Base-by-base conservation (phyloP, 176 grass and related monocot species). In the Microstegium vimineum region DNA sequence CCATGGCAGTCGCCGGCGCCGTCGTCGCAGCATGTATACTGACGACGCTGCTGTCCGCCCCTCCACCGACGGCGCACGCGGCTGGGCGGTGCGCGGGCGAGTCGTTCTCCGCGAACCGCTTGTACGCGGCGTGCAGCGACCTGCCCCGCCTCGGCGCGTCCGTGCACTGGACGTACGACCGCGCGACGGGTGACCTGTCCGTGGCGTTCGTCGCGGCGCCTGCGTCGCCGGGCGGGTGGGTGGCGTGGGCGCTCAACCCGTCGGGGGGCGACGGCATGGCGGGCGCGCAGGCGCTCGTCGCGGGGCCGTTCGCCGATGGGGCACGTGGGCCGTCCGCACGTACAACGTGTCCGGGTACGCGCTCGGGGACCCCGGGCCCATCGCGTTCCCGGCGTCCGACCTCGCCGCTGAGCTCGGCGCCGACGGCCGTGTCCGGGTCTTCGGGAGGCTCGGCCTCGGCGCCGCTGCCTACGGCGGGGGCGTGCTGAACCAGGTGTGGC, bases 181-280 rank as follows among this genome's bases (percentile, higher is more conserved):
- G 25, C 20, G 73, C 71, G 9, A 5, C 76, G 10, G 88, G 64
- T 5, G 76, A 81, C 34, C 88, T 96, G 6, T 84, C 86, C 59
- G 12, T 96, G 27, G 93, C 88, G n/a, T 96, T 87, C 76, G 71
- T 90, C 1, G 94, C 90, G 2, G 30, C 76, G 26, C 94, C 90
- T 8, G 82, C 86, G 2, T 28, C 81, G 12, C 60, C 83, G 5
- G 78, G 60, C 4, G 94, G 94, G 17, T 96, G 94, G 94, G 88
- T 96, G 8, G 76, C 94, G 14, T 96, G 94, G 94, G 93, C 52
- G 18, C 73, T 96, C 10, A 96, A 96, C 88, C 90, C 94, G 3
- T 2, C 61, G 20, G n/a, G n/a, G n/a, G 81, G 72, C 1, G 62
- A 32, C 1, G 71, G 80, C 64, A 96, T 96, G 94, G 5, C 57